A percentile compares a stretch with the other conserved stretches of the same genome.
phyloP scores from a whole-genome alignment of 306 rosid genomes.

The Styphnolobium japonicum region DNA sequence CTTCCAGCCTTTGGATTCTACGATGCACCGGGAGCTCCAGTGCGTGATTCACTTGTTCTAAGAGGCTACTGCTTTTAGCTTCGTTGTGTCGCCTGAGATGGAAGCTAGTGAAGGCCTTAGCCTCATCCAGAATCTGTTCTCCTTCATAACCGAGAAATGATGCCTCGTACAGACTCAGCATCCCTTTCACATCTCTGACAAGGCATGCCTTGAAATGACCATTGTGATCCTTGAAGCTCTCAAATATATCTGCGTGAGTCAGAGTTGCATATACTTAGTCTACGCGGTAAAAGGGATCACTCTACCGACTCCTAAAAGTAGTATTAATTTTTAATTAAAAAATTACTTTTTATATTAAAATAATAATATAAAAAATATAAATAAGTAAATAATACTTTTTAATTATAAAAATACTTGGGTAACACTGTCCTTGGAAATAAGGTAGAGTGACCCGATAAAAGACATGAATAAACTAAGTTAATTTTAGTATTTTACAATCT shows the following conservation, averaged over 20 bases:
- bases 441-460: too few species aligned
- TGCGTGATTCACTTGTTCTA: conserved; percentile 39
- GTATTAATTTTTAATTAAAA: too few species aligned
- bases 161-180: conserved; percentile 59
- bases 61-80: neutral
- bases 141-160: conserved; percentile 45
- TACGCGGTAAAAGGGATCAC: too few species aligned
- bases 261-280: neutral
- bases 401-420: too few species aligned
- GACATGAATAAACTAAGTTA: neutral
- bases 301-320: too few species aligned
- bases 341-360: too few species aligned
- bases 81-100: conserved; percentile 24
- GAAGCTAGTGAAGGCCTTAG: conserved; percentile 30
- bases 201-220: conserved; percentile 27
- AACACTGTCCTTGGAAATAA: too few species aligned
- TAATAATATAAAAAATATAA: too few species aligned
- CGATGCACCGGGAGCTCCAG: conserved; percentile 51
- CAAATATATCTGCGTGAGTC: conserved; percentile 43
- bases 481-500: too few species aligned
- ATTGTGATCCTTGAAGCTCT: conserved; percentile 16
- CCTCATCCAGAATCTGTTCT: conserved; percentile 51
- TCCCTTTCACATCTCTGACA: conserved; percentile 38
- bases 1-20: conserved; percentile 45
- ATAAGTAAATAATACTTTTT: too few species aligned